These are phyloP conservation scores for Elasticomyces elasticus DNA, from an alignment of 495 filamentous ascomycete species.

Conservation along the genomic window DNA sequence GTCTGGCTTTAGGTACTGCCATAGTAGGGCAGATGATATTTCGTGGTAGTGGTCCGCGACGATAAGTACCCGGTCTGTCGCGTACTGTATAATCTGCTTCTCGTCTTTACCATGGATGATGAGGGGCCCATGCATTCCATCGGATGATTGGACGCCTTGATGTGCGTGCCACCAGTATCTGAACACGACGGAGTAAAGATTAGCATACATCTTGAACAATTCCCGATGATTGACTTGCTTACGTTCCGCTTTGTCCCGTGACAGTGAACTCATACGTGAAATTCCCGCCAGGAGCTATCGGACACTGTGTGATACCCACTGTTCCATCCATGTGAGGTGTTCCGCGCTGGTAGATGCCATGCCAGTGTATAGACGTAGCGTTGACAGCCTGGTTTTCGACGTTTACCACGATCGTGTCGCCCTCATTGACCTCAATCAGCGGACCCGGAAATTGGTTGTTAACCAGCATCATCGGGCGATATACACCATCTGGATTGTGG, in stretches of 20 bases:
- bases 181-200: no score
- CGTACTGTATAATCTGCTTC: conserved; percentile 37
- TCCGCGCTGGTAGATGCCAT: conserved; percentile 24
- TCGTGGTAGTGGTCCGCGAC: conserved; percentile 53
- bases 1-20: conserved; percentile 41
- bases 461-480: conserved; percentile 28
- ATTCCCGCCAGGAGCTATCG: conserved; percentile 25
- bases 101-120: conserved; percentile 43
- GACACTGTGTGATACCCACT: conserved; percentile 24
- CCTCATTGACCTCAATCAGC: conserved; percentile 22
- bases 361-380: conserved; percentile 23
- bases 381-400: conserved; percentile 20
- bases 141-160: conserved; percentile 28
- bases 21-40: conserved; percentile 38
- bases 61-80: conserved; percentile 44
- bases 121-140: conserved; percentile 49
- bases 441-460: conserved; percentile 24
- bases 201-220: no score
- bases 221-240: no score
- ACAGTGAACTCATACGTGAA: conserved; percentile 32
- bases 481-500: conserved; percentile 44
- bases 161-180: conserved; percentile 34
- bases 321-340: conserved; percentile 26
- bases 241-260: conserved; percentile 28
- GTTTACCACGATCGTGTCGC: conserved; percentile 21